Evolutionary conservation across 106 monocot genomes (phyloP), one percentile per base, ranked within the genome.

Genomic region (Dendrobium huoshanense): DNA sequence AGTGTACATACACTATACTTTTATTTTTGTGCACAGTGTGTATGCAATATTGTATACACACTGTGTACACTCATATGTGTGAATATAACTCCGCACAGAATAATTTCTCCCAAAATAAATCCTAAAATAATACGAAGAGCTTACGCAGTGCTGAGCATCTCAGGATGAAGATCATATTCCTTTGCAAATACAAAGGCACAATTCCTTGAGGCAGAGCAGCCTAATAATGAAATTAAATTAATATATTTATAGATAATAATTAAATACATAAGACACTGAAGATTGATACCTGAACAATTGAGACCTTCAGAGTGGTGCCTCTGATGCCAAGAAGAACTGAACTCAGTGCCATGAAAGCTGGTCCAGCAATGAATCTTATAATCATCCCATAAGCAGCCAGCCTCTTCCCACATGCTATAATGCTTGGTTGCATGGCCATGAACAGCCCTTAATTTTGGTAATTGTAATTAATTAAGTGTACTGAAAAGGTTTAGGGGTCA

Each of bases 361-460:
- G 89, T 29, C 89, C 87, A 33, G 79, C 84, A 55, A 90, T 31
- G 55, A 90, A 90, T 77, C 83, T 85, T 7, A 90, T 78, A 7
- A 80, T 43, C 87, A 87, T 83, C 17, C 85, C 77, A 67, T 77
- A 81, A 5, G 78, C 43, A 3, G 90, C 87, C 43, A 85, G 61
- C 20, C 67, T 76, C 22, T 85, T 87, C 29, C 90, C 89, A 77
- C 89, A 87, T 58, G 89, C 77, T 73, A 90, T 84, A 59, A 90
- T 82, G 76, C 80, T 89, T 47, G 86, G 89, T 54, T 89, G 89
- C 82, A 89, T 55, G 18, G 89, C 89, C 89, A 89, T 89, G 77
- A 89, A 89, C 48, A 84, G 70, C 51, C 89, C 89, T 89, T 22
- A 24, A 64, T 37, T 48, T 25, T 49, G 24, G 55, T 24, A 33